These are phyloP conservation scores for Ceriops tagal DNA, from an alignment of 345 rosid genomes.

Conservation along the genomic window DNA sequence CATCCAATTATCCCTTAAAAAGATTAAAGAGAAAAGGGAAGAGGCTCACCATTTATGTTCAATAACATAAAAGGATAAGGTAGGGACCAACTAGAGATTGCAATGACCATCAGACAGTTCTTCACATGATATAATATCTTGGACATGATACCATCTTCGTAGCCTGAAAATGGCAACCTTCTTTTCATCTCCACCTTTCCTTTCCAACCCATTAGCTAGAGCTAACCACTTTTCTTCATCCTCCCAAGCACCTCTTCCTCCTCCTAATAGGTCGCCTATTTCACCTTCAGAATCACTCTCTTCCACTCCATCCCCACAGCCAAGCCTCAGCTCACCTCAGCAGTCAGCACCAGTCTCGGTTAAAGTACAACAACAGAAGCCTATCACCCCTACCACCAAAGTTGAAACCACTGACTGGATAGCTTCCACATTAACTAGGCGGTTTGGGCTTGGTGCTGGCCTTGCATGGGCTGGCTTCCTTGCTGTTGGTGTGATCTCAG, in stretches of 20 bases:
- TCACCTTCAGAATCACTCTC: conserved; percentile 36
- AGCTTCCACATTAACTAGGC: conserved; percentile 75
- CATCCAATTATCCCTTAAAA: background rate
- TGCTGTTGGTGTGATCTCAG: conserved; percentile 79
- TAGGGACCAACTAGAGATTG: conserved; percentile 6
- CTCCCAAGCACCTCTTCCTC: conserved; percentile 28
- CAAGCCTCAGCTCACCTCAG: conserved; percentile 31
- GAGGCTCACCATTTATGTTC: conserved; percentile 1
- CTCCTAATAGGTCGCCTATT: conserved; percentile 24
- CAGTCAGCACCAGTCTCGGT: conserved; percentile 28
- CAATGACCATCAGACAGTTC: background rate
- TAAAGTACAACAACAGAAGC: conserved; percentile 38
- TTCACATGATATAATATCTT: background rate
- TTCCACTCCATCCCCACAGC: conserved; percentile 23
- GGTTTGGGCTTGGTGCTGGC: conserved; percentile 89
- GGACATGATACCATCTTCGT: background rate
- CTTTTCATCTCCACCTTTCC: conserved; percentile 38
- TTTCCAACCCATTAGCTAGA: conserved; percentile 37
- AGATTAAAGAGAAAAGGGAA: background rate
- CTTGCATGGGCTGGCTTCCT: conserved; percentile 86
- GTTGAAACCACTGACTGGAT: conserved; percentile 84
- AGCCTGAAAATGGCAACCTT: conserved; percentile 40
- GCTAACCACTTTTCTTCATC: conserved; percentile 30
- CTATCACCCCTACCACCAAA: conserved; percentile 20
- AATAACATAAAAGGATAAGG: conserved; percentile 32